A percentile compares a stretch with the other conserved stretches of the same genome.
These are phyloP conservation scores for Pyrenula aspistea DNA, from an alignment of 495 filamentous ascomycete genomes.

Conservation along the genomic window DNA sequence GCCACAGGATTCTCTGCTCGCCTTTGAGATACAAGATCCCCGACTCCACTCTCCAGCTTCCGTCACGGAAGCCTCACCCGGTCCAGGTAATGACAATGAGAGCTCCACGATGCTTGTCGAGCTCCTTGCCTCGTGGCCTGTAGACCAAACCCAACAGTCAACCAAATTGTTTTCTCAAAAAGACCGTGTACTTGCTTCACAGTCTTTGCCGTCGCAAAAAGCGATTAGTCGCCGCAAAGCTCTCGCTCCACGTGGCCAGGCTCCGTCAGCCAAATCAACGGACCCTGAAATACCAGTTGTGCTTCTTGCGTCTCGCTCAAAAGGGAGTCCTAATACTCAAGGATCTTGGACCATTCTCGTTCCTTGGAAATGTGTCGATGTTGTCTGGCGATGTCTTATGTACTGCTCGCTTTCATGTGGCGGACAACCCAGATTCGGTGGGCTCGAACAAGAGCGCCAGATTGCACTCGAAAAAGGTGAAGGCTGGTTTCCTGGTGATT, in stretches of 20 bases:
- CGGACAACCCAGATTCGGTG: conserved; percentile 70
- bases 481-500: conserved; percentile 84
- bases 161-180: conserved; percentile 57
- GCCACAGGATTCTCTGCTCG: conserved; percentile 58
- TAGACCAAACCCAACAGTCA: conserved; percentile 43
- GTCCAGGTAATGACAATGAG: conserved; percentile 7
- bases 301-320: conserved; percentile 44
- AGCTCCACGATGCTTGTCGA: conserved; percentile 39
- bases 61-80: conserved; percentile 5
- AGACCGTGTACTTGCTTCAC: conserved; percentile 45
- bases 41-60: conserved; percentile 57
- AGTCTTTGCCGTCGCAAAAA: conserved; percentile 67
- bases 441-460: conserved; percentile 68
- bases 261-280: conserved; percentile 42
- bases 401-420: conserved; percentile 74
- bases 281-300: conserved; percentile 80
- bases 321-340: conserved; percentile 32
- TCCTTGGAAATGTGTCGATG: conserved; percentile 82
- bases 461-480: conserved; percentile 67
- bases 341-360: conserved; percentile 76
- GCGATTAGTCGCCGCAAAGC: conserved; percentile 77
- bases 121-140: conserved; percentile 56
- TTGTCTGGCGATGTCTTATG: conserved; percentile 81
- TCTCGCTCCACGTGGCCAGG: conserved; percentile 48
- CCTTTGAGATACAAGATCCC: conserved; percentile 67